Evolutionary conservation across 306 rosid genomes (phyloP).

Genomic region (Prunus kanzakura): DNA sequence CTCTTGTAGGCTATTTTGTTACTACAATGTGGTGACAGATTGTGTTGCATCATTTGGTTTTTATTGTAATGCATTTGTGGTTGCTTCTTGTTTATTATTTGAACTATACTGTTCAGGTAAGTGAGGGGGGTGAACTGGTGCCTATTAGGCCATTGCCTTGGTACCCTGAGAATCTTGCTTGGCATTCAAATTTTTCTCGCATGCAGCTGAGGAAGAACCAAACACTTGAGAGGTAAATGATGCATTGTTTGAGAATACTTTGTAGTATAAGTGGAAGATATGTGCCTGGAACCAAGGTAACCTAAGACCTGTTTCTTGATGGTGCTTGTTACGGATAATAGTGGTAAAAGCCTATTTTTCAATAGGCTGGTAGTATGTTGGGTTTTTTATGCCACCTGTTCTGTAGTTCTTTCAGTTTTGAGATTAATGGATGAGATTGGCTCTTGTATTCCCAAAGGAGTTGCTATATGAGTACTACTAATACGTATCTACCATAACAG

Average conservation of each 20-base stretch:
- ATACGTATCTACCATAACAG: not conserved
- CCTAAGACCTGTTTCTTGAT: not conserved
- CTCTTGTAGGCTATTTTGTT: not conserved
- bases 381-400: not conserved
- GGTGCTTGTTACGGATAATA: not conserved
- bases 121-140: conserved; percentile 62
- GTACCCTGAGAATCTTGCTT: conserved; percentile 93
- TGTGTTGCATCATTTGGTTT: not conserved
- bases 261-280: conserved; percentile 1
- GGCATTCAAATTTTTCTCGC: conserved; percentile 95
- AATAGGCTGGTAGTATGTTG: not conserved
- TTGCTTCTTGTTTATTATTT: not conserved
- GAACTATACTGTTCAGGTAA: conserved; percentile 40
- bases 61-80: not conserved
- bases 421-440: not conserved
- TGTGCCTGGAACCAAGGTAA: not conserved
- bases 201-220: conserved; percentile 97
- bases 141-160: conserved; percentile 89
- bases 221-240: conserved; percentile 77
- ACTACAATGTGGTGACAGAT: not conserved
- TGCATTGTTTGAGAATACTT: conserved; percentile 9
- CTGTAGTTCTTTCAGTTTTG: not conserved
- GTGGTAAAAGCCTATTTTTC: not conserved
- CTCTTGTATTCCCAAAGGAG: not conserved
- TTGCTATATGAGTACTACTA: not conserved